A percentile compares a stretch with the other conserved stretches of the same genome.
Evolutionary conservation across 2,329 filamentous ascomycete species (phyloP).

Genomic region (Shiraia sp.): DNA sequence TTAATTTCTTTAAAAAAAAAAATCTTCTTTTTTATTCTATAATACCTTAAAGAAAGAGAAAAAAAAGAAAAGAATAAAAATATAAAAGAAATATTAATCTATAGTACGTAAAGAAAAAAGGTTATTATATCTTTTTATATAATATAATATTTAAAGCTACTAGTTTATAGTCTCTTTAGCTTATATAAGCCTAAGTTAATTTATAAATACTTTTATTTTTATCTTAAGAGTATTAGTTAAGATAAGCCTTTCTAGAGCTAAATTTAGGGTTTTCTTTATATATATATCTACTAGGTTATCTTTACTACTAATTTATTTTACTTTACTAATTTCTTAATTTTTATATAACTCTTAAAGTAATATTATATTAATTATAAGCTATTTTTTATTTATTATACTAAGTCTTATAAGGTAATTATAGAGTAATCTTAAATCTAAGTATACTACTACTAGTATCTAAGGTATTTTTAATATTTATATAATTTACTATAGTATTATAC

Average conservation of each 20-base stretch:
- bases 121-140: background rate
- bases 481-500: background rate
- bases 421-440: background rate
- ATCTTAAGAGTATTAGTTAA: background rate
- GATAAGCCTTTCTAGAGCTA: too few relatives aligned
- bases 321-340: background rate
- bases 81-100: too few relatives aligned
- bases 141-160: too few relatives aligned
- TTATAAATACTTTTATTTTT: too few relatives aligned
- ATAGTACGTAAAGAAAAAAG: too few relatives aligned
- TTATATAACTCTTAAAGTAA: conserved; percentile 2
- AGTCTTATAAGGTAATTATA: too few relatives aligned
- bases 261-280: background rate
- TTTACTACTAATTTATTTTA: background rate
- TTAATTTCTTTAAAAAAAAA: too few relatives aligned
- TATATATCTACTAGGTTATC: background rate
- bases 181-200: too few relatives aligned
- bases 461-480: background rate
- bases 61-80: too few relatives aligned
- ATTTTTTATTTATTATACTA: too few relatives aligned
- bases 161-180: too few relatives aligned
- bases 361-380: conserved; percentile 5
- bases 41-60: background rate
- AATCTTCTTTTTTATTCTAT: background rate
- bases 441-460: background rate